Conservation (phyloP, 2,329 filamentous ascomycete genomes). For the Fonsecaea pedrosoi region DNA sequence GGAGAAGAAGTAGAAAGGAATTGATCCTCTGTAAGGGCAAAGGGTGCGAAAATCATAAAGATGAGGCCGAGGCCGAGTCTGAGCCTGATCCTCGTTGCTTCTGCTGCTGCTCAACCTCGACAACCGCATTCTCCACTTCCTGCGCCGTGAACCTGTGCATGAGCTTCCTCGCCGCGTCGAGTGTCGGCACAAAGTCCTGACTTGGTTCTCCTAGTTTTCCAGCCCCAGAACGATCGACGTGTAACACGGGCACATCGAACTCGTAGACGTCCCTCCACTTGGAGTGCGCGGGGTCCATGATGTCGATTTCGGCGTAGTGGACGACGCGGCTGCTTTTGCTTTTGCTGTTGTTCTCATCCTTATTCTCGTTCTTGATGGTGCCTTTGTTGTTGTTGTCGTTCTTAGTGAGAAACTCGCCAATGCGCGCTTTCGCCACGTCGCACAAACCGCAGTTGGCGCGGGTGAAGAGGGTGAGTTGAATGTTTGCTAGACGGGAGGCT, state of each 20-base stretch:
- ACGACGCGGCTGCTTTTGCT: conserved; percentile 41
- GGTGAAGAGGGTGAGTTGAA: conserved; percentile 66
- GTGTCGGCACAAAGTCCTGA: conserved; percentile 43
- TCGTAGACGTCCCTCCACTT: conserved; percentile 68
- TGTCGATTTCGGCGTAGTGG: conserved; percentile 63
- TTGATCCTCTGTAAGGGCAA: too few species aligned
- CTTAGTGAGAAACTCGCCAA: conserved; percentile 55
- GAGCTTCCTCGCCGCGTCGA: conserved; percentile 59
- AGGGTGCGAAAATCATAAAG: neutral
- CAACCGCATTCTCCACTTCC: conserved; percentile 62
- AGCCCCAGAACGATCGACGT: conserved; percentile 52
- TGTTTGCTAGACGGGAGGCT: conserved; percentile 21
- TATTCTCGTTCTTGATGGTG: conserved; percentile 46
- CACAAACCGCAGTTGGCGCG: conserved; percentile 66
- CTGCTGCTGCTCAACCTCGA: conserved; percentile 53
- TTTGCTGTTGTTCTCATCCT: neutral
- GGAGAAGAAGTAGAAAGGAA: conserved; percentile 27
- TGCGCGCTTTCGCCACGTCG: conserved; percentile 64
- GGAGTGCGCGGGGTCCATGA: conserved; percentile 61
- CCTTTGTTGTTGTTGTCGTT: conserved; percentile 47
- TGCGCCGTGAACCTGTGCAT: conserved; percentile 68
- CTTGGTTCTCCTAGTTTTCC: too few species aligned
- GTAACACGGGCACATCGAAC: conserved; percentile 69
- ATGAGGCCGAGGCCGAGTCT: neutral
- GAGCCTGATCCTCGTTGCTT: neutral